Evolutionary conservation across 169 alveolate genomes (phyloP), one percentile per base, ranked within the genome.

Genomic region (Plasmodium reichenowi): DNA sequence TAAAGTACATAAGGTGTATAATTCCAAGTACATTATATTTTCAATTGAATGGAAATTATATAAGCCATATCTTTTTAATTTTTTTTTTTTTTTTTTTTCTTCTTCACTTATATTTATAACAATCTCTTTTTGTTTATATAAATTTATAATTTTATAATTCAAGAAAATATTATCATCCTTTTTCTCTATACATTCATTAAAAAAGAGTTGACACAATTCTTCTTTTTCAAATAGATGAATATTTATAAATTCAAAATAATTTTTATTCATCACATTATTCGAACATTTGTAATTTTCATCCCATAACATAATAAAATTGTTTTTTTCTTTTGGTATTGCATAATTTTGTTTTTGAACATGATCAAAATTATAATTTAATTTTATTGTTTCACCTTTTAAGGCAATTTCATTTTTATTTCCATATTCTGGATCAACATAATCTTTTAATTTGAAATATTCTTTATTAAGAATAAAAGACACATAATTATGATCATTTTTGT

Each of bases 161-260:
- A 86, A 58, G 45, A 86, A 86, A 54, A 86, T 86, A 64, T 86
- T 86, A 24, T 86, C 88, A 45, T 70, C 76, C 58, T 60, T 56
- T 62, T 72, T 50, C 8, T 62, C 15, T 32, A 58, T 72, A 29
- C 20, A 20, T 22, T 72, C 10, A 10, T 83, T 70, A 60, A 68
- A 83, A 15, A 15, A 10, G 9, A 83, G 58, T 68, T 68, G 66
- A 20, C 45, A 74, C 6, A 58, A 26, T 6, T 68, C 50, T n/a
- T 10, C 15, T 43, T 38, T 68, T 47, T 68, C 91, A 48, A 83
- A 54, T 20, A 83, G 15, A 8, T 70, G 12, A 13, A 17, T 56
- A 48, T 56, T 68, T 48, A 83, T 17, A 68, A 54, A 67, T 56
- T 68, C 62, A 54, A 83, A 83, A 29, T 83, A 83, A 45, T 48